Conservation (phyloP, 2,329 filamentous ascomycete species). For the Paramyrothecium sp. region DNA sequence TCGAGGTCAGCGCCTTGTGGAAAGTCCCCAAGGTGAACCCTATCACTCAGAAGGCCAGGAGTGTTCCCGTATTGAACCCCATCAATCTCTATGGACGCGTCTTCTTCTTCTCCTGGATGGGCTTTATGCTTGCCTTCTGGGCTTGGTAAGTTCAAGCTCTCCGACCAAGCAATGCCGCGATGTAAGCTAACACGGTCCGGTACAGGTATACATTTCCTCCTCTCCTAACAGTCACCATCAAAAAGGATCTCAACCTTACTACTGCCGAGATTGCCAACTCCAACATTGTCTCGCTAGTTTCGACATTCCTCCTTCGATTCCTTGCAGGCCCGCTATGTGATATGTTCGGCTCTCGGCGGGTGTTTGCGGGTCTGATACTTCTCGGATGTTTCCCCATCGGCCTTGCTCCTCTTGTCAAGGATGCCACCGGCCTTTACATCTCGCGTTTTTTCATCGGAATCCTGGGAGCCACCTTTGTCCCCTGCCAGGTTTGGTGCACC, state of each 20-base stretch:
- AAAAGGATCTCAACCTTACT: slow-evolving; percentile 71
- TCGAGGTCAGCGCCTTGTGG: slow-evolving; percentile 26
- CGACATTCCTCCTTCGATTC: slow-evolving; percentile 70
- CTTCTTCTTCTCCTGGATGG: slow-evolving; percentile 87
- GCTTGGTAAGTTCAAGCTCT: slow-evolving; percentile 56
- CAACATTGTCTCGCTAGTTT: slow-evolving; percentile 79
- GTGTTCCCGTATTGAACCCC: slow-evolving; percentile 76
- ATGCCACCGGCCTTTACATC: slow-evolving; percentile 60
- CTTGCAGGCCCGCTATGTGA: slow-evolving; percentile 84
- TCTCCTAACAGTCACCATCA: slow-evolving; percentile 74
- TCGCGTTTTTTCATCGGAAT: slow-evolving; percentile 81
- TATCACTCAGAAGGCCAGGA: slow-evolving; percentile 77
- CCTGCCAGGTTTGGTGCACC: slow-evolving; percentile 90
- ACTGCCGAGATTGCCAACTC: slow-evolving; percentile 78
- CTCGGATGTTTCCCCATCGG: slow-evolving; percentile 78
- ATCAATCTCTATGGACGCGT: slow-evolving; percentile 79
- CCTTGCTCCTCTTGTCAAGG: slow-evolving; percentile 74
- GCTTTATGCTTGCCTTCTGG: slow-evolving; percentile 85
- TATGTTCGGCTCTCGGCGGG: slow-evolving; percentile 74
- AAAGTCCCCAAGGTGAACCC: slow-evolving; percentile 72
- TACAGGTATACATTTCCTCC: slow-evolving; percentile 78
- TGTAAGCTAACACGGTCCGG: slow-evolving; percentile 8
- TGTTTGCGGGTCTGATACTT: slow-evolving; percentile 77
- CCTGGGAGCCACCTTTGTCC: slow-evolving; percentile 75
- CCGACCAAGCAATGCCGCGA: neutral